phyloP scores from a whole-genome alignment of 2,329 filamentous ascomycete genomes.

The Penicillium corylophilum region DNA sequence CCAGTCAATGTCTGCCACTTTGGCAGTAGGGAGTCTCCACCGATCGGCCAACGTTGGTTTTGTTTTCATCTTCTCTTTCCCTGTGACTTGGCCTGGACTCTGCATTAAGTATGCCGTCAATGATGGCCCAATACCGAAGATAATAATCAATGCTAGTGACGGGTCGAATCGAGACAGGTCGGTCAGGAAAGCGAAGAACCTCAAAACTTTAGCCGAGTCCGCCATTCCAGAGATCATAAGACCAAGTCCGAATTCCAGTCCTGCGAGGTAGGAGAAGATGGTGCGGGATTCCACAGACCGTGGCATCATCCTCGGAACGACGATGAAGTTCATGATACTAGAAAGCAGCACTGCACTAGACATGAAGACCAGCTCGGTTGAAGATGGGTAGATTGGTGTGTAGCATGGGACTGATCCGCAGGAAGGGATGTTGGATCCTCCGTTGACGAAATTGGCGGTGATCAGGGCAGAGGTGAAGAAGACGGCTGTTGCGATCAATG shows the following conservation, averaged over 20 bases:
- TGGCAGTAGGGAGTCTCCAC: constrained; percentile 48
- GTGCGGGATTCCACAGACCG: constrained; percentile 33
- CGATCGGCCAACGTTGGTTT: constrained; percentile 44
- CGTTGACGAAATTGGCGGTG: constrained; percentile 39
- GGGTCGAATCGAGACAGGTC: constrained; percentile 50
- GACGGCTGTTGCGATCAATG: constrained; percentile 46
- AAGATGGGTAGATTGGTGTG: constrained; percentile 44
- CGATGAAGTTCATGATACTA: constrained; percentile 32
- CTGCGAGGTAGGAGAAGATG: constrained; percentile 46
- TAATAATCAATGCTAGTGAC: constrained; percentile 49
- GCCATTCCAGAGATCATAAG: constrained; percentile 55
- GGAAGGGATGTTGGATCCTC: constrained; percentile 39
- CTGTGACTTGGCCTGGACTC: constrained; percentile 28
- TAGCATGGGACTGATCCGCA: constrained; percentile 49
- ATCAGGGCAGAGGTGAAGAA: constrained; percentile 48
- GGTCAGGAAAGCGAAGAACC: constrained; percentile 50
- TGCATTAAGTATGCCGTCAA: constrained; percentile 35
- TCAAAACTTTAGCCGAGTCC: constrained; percentile 49
- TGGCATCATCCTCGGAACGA: constrained; percentile 32
- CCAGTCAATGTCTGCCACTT: constrained; percentile 49
- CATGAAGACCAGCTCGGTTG: constrained; percentile 36
- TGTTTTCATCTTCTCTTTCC: constrained; percentile 21
- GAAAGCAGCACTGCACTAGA: constrained; percentile 30
- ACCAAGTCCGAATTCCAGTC: constrained; percentile 53
- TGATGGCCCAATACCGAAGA: constrained; percentile 52